phyloP scores from a whole-genome alignment of 176 grass and related monocot genomes.

The Zea luxurians region DNA sequence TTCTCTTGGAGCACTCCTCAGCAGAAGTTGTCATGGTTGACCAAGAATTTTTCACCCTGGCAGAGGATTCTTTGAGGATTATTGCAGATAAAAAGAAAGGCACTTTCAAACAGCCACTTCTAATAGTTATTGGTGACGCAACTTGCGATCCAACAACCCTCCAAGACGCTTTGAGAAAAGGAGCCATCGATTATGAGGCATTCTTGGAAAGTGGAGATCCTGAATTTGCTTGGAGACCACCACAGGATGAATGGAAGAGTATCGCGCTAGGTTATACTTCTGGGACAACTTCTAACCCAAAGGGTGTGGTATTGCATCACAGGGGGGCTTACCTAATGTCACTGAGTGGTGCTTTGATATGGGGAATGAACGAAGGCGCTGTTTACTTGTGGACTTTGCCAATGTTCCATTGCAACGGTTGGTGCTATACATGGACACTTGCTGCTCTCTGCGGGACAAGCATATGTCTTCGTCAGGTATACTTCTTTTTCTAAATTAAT shows the following conservation, averaged over 20 bases:
- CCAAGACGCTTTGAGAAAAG: conserved; percentile 60
- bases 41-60: conserved; percentile 79
- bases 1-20: conserved; percentile 74
- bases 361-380: conserved; percentile 69
- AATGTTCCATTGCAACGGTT: conserved; percentile 97
- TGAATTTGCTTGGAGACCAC: conserved; percentile 72
- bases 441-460: conserved; percentile 81
- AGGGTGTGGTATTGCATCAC: conserved; percentile 88
- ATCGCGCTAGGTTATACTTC: conserved; percentile 90
- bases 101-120: conserved; percentile 64
- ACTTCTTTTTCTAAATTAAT: neutral
- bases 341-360: conserved; percentile 61
- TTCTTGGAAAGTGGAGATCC: conserved; percentile 77
- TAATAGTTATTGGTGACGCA: conserved; percentile 78
- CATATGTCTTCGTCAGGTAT: conserved; percentile 98
- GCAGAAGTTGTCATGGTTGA: conserved; percentile 81
- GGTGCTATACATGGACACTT: conserved; percentile 85
- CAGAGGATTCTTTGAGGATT: conserved; percentile 73
- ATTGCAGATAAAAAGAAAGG: conserved; percentile 56
- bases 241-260: conserved; percentile 90
- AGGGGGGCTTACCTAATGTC: conserved; percentile 93
- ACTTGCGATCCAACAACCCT: conserved; percentile 59
- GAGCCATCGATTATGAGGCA: conserved; percentile 74
- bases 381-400: conserved; percentile 93
- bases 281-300: conserved; percentile 82